A percentile compares a stretch with the other conserved stretches of the same genome.
These are phyloP conservation scores for Amphicarpaea edgeworthii DNA, from an alignment of 306 rosid genomes.

Conservation along the genomic window DNA sequence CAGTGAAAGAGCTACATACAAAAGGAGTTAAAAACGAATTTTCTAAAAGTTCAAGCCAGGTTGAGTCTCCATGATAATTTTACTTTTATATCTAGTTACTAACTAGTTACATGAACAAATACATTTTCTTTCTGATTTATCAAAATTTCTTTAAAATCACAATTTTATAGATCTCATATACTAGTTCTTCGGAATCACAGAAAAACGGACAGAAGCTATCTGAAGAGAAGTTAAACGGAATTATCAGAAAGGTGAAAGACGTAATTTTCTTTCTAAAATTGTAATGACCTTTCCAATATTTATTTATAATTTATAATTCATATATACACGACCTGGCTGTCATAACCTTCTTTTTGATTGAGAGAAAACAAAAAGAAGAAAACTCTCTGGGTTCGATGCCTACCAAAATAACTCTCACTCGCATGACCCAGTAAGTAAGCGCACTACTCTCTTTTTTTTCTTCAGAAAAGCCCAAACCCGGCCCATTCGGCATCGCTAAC, in stretches of 20 bases:
- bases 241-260: too few species aligned
- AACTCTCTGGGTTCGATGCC: background rate
- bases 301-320: background rate
- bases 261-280: too few species aligned
- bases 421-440: background rate
- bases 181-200: too few species aligned
- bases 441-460: too few species aligned
- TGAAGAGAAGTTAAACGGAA: too few species aligned
- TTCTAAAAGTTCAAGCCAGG: slow-evolving; percentile 12
- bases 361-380: background rate
- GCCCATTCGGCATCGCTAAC: slow-evolving; percentile 78
- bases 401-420: too few species aligned
- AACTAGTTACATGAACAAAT: too few species aligned
- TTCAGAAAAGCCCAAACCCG: slow-evolving; percentile 79
- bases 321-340: background rate
- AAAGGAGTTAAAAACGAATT: slow-evolving; percentile 9
- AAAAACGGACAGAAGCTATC: too few species aligned
- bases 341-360: too few species aligned
- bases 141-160: too few species aligned
- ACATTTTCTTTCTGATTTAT: too few species aligned
- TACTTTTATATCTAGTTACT: background rate
- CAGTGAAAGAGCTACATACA: slow-evolving; percentile 18
- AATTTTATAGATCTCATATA: too few species aligned
- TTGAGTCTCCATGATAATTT: slow-evolving; percentile 6
- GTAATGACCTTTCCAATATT: background rate